Conservation (phyloP, 345 rosid genomes). For the Euclidium syriacum region DNA sequence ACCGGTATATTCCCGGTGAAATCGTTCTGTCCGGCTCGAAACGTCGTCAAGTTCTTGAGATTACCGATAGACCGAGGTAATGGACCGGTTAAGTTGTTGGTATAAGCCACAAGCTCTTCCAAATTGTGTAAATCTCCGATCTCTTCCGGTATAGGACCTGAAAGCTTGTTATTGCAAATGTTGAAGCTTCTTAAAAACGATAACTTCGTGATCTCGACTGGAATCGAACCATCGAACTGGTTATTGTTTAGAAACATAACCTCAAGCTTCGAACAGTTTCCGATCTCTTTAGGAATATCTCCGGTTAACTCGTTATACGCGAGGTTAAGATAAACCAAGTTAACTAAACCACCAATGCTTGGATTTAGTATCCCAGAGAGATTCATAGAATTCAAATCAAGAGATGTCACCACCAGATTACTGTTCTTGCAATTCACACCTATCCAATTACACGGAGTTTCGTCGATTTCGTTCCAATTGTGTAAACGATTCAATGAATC, state of each 20-base stretch:
- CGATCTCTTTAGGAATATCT: conserved; percentile 67
- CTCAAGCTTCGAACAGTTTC: conserved; percentile 51
- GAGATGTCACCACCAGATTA: conserved; percentile 48
- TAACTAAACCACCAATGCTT: conserved; percentile 57
- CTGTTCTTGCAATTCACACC: conserved; percentile 61
- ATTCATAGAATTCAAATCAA: conserved; percentile 64
- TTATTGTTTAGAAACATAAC: conserved; percentile 59
- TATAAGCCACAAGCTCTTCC: conserved; percentile 65
- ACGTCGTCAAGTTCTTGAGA: conserved; percentile 44
- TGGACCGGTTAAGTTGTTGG: conserved; percentile 75
- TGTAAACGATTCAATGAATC: conserved; percentile 45
- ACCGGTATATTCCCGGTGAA: conserved; percentile 70
- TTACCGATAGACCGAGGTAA: conserved; percentile 81
- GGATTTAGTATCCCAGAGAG: conserved; percentile 73
- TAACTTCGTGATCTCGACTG: conserved; percentile 47
- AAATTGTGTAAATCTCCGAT: conserved; percentile 59
- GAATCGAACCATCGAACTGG: conserved; percentile 57
- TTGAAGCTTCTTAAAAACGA: conserved; percentile 41
- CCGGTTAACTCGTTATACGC: conserved; percentile 52
- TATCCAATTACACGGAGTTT: conserved; percentile 74
- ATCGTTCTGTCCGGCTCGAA: conserved; percentile 77
- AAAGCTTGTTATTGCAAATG: conserved; percentile 72
- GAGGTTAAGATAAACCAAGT: conserved; percentile 57
- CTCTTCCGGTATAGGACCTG: conserved; percentile 66
- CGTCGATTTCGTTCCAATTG: conserved; percentile 63